Evolutionary conservation across 2,329 filamentous ascomycete genomes (phyloP).

Genomic region (Verticillium zaregamsianum): DNA sequence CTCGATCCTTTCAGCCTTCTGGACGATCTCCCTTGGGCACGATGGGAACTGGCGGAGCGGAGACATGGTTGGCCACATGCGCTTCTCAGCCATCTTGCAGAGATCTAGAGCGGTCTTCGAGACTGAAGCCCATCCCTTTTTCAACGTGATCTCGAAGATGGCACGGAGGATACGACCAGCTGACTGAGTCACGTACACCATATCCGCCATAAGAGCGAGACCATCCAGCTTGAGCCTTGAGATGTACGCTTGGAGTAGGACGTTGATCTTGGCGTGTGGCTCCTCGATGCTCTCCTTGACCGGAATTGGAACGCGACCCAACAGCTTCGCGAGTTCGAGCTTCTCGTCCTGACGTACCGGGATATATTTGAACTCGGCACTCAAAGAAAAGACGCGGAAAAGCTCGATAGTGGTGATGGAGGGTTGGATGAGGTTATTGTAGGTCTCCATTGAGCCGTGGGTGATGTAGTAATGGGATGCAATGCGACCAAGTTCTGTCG

Average conservation of each 20-base stretch:
- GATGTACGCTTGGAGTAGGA: conserved; percentile 93
- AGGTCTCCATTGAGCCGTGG: conserved; percentile 92
- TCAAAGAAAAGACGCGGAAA: conserved; percentile 93
- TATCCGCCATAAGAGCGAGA: conserved; percentile 92
- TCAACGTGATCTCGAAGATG: conserved; percentile 94
- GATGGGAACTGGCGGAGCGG: conserved; percentile 84
- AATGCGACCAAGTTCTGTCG: conserved; percentile 91
- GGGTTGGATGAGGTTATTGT: conserved; percentile 92
- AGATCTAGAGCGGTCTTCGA: conserved; percentile 89
- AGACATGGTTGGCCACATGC: conserved; percentile 99
- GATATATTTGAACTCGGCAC: conserved; percentile 98
- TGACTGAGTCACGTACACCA: conserved; percentile 98
- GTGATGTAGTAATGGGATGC: conserved; percentile 99
- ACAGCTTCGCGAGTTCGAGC: conserved; percentile 86
- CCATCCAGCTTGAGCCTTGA: conserved; percentile 92
- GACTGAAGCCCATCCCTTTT: conserved; percentile 92
- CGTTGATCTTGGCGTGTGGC: conserved; percentile 96
- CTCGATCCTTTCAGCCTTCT: conserved; percentile 91
- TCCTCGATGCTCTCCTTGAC: conserved; percentile 98
- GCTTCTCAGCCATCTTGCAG: conserved; percentile 98
- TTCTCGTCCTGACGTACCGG: conserved; percentile 97
- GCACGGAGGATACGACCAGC: conserved; percentile 93
- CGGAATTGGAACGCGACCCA: conserved; percentile 86
- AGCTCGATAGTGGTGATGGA: conserved; percentile 91
- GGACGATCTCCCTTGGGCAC: conserved; percentile 79